Evolutionary conservation across 805 yeast species (phyloP).

Genomic region (Wickerhamiella kazuoi): DNA sequence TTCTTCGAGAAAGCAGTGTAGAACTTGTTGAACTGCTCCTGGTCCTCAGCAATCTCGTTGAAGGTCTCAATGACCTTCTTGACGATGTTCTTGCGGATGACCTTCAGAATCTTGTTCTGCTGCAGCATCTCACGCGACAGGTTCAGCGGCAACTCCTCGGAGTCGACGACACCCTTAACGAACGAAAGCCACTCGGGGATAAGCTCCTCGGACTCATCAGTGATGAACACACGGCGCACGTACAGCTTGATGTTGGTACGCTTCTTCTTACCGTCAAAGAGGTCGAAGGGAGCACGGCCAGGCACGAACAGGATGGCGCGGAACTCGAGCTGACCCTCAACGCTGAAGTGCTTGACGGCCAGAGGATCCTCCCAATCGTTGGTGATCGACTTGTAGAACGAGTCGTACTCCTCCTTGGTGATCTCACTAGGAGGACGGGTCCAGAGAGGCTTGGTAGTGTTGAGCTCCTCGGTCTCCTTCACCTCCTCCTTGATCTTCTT

Average conservation of each 20-base stretch:
- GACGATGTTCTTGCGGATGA: slow-evolving; percentile 96
- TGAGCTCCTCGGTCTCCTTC: slow-evolving; percentile 92
- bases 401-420: slow-evolving; percentile 94
- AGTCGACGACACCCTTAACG: slow-evolving; percentile 98
- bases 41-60: slow-evolving; percentile 98
- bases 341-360: slow-evolving; percentile 98
- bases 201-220: slow-evolving; percentile 98
- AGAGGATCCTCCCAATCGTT: slow-evolving; percentile 99
- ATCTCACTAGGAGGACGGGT: slow-evolving; percentile 97
- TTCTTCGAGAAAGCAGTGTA: slow-evolving; percentile 96
- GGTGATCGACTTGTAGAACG: slow-evolving; percentile 97
- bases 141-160: slow-evolving; percentile 98
- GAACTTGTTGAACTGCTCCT: slow-evolving; percentile 96
- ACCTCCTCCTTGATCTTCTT: slow-evolving; percentile 86
- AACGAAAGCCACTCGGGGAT: slow-evolving; percentile 98
- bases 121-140: slow-evolving; percentile 99
- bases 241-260: slow-evolving; percentile 95
- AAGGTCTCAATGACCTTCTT: slow-evolving; percentile 97
- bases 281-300: slow-evolving; percentile 97
- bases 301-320: slow-evolving; percentile 95
- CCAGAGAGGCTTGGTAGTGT: slow-evolving; percentile 98
- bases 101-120: slow-evolving; percentile 99
- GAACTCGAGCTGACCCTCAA: slow-evolving; percentile 99
- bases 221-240: slow-evolving; percentile 98
- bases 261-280: slow-evolving; percentile 98